Conservation (phyloP, 108 stramenopile species). For the Epipyxis sp. region DNA sequence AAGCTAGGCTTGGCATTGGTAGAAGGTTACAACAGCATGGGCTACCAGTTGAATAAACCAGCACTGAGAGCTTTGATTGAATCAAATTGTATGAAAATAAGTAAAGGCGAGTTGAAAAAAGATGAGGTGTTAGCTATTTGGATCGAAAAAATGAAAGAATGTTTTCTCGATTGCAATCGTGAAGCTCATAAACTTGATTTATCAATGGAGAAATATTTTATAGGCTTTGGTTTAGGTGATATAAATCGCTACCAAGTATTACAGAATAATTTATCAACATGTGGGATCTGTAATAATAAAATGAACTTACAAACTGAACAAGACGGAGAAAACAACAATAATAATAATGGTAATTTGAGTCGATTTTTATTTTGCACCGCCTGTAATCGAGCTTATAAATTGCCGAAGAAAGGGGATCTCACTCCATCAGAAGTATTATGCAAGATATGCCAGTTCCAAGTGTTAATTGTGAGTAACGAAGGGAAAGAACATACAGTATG, state of each 20-base stretch:
- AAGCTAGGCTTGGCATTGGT: constrained; percentile 80
- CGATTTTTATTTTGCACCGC: constrained; percentile 22
- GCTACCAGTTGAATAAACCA: constrained; percentile 87
- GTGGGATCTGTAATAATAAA: constrained; percentile 11
- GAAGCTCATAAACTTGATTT: constrained; percentile 11
- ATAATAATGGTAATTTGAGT: background rate
- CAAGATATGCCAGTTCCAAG: constrained; percentile 19
- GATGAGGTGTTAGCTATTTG: constrained; percentile 43
- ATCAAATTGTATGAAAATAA: constrained; percentile 22
- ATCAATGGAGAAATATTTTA: constrained; percentile 29
- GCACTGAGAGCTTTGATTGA: constrained; percentile 71
- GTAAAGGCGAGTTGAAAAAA: constrained; percentile 39
- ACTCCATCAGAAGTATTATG: background rate
- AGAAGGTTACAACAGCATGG: constrained; percentile 88
- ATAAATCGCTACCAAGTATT: background rate
- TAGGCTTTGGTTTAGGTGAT: background rate
- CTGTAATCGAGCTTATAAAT: background rate
- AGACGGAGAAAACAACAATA: background rate
- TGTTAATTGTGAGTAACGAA: background rate
- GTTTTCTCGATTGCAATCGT: constrained; percentile 33
- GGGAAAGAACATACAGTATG: background rate
- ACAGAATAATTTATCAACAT: background rate
- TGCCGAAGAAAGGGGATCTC: constrained; percentile 16
- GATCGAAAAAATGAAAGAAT: constrained; percentile 43
- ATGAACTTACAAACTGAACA: constrained; percentile 11